Evolutionary conservation across 2,329 filamentous ascomycete genomes (phyloP).

Genomic region (Thelonectria blattea): DNA sequence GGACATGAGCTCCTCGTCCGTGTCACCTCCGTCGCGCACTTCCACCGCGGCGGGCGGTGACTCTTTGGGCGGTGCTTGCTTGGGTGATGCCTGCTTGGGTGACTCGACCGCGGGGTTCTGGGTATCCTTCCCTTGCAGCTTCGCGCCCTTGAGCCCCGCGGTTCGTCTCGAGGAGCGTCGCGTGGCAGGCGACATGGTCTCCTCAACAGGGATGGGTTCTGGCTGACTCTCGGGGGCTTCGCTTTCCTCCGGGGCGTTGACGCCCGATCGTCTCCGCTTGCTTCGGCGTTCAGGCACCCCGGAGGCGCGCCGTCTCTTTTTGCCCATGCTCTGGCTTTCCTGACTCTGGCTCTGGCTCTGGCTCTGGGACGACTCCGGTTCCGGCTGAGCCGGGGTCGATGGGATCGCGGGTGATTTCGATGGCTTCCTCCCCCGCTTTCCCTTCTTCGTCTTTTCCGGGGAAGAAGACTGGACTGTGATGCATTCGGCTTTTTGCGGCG

Average conservation of each 20-base stretch:
- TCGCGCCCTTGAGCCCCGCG: conserved; percentile 28
- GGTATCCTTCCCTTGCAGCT: conserved; percentile 14
- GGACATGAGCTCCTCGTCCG: conserved; percentile 50
- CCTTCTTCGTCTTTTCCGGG: conserved; percentile 27
- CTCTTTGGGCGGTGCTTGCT: background rate
- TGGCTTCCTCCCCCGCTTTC: conserved; percentile 20
- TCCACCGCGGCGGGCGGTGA: conserved; percentile 6
- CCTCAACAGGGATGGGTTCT: conserved; percentile 19
- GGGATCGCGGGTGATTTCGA: conserved; percentile 29
- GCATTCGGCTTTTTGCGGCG: conserved; percentile 28
- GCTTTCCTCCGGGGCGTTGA: conserved; percentile 17
- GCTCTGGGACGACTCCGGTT: conserved; percentile 6
- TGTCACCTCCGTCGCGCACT: conserved; percentile 40
- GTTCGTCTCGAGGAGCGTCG: conserved; percentile 36
- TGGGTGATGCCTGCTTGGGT: background rate
- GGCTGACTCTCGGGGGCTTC: conserved; percentile 30
- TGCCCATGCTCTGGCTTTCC: conserved; percentile 32
- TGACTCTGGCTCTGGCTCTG: conserved; percentile 21
- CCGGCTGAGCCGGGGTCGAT: conserved; percentile 31
- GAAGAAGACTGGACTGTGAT: conserved; percentile 31
- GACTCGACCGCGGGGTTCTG: conserved; percentile 24
- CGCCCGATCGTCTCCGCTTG: conserved; percentile 40
- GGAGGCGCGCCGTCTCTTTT: conserved; percentile 42
- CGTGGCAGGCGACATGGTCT: conserved; percentile 27
- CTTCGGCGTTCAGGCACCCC: conserved; percentile 31